These are phyloP conservation scores for Blumeria hordei DNA, from an alignment of 2,329 filamentous ascomycete species.

Conservation along the genomic window DNA sequence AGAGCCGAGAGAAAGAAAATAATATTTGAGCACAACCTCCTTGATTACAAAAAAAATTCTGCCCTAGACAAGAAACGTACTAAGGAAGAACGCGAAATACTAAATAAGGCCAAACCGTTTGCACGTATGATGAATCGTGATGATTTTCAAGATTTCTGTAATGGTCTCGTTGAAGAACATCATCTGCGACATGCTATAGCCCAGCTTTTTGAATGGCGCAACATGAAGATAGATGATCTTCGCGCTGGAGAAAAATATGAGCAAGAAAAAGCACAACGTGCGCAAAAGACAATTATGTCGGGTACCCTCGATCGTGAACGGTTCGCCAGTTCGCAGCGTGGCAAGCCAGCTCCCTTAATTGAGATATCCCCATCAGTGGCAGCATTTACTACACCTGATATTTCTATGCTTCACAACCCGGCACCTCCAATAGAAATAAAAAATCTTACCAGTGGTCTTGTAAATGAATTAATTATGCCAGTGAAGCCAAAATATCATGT, in stretches of 20 bases:
- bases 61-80: conserved; percentile 82
- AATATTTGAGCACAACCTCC: conserved; percentile 78
- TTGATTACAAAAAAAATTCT: conserved; percentile 83
- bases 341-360: conserved; percentile 32
- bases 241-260: conserved; percentile 82
- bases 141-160: conserved; percentile 69
- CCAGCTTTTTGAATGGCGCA: conserved; percentile 86
- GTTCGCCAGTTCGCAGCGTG: conserved; percentile 46
- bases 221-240: conserved; percentile 61
- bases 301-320: conserved; percentile 65
- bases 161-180: conserved; percentile 71
- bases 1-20: conserved; percentile 89
- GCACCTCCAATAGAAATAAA: conserved; percentile 1
- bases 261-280: conserved; percentile 55
- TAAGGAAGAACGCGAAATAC: conserved; percentile 76
- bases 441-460: conserved; percentile 23
- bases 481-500: conserved; percentile 27
- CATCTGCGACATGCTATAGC: conserved; percentile 73
- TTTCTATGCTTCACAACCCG: conserved; percentile 32
- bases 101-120: conserved; percentile 89
- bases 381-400: conserved; percentile 53
- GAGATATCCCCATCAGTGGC: conserved; percentile 56
- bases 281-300: conserved; percentile 45
- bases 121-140: conserved; percentile 87
- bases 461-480: conserved; percentile 17